Evolutionary conservation across 257 asterid species (phyloP), one percentile per base, ranked within the genome.

Genomic region (Lavandula angustifolia): DNA sequence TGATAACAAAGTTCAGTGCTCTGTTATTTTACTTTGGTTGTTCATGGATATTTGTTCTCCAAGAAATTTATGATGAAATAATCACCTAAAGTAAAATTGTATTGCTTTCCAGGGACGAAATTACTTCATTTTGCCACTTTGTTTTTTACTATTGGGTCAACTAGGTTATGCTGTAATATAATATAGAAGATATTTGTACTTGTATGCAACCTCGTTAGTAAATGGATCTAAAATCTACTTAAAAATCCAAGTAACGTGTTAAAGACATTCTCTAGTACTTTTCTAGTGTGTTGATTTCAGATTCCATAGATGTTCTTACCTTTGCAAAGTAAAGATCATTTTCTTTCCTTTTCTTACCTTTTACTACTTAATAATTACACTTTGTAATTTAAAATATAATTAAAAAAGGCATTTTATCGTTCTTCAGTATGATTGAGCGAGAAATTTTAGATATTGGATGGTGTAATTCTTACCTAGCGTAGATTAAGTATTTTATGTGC

Each of bases 211-310:
- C 31, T 42, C 46, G 46, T 16, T 42, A 5, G 58, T 63, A 22
- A 40, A 22, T 64, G 40, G 43, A 53, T 52, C 33, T 2, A 22
- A 27, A 27, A 11, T 22, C 52, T 5, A 50, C 14, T 44, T 42
- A 8, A 41, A 42, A 42, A 1, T 40, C n/a, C 44, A 40, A 40
- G 44, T 40, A 40, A 2, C n/a, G n/a, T 40, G 44, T 5, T 37
- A 2, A 37, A 37, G 9, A 40, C n/a, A 40, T 10, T 38, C 38
- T 51, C 41, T 18, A 50, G 33, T 61, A 63, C 51, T 50, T 65
- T 29, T 49, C 11, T 0, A 31, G 12, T 13, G 55, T 50, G 33
- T 29, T 56, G 55, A 70, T 65, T 64, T 54, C 41, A 31, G 71
- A 32, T 51, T 32, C 67, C 62, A 40, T 42, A 48, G 9, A 40